These are phyloP conservation scores for Lactarius vividus DNA, from an alignment of 768 basidiomycete genomes.

Conservation along the genomic window DNA sequence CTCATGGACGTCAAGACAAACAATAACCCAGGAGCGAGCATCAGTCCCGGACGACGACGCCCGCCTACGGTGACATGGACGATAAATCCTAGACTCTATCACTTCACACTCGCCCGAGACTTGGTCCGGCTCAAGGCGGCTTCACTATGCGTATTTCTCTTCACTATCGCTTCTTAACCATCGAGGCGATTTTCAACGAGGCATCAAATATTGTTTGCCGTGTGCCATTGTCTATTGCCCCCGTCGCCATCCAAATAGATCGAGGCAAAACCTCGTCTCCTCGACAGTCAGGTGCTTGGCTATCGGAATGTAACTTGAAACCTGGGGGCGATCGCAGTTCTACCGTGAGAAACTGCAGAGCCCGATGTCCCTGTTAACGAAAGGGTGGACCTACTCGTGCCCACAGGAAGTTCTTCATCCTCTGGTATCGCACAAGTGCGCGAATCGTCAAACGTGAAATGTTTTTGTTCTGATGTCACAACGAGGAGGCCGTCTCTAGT, in stretches of 20 bases:
- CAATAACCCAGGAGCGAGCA: background rate
- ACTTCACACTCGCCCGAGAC: background rate
- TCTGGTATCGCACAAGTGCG: slow-evolving; percentile 15
- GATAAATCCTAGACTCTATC: slow-evolving; percentile 1
- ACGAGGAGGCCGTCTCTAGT: background rate
- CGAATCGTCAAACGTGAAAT: slow-evolving; percentile 3
- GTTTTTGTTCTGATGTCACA: background rate
- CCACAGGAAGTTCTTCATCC: slow-evolving; percentile 8
- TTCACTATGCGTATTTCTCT: background rate
- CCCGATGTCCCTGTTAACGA: slow-evolving; percentile 10
- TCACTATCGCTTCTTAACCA: background rate
- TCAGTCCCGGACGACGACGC: background rate
- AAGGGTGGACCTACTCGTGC: background rate
- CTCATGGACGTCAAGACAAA: background rate
- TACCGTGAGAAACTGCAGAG: slow-evolving; percentile 6
- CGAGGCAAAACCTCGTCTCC: background rate
- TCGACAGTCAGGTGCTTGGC: background rate
- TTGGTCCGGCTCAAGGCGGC: background rate
- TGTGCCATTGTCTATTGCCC: background rate
- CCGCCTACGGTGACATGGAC: background rate
- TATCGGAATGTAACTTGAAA: too few species aligned
- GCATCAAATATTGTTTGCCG: slow-evolving; percentile 5
- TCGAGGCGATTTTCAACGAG: background rate
- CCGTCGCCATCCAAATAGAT: background rate
- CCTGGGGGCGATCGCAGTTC: background rate